Percentiles rank a stretch among this genome's conserved stretches.
Evolutionary conservation across 176 grass and related monocot species (phyloP).

Genomic region (Alopecurus myosuroides): DNA sequence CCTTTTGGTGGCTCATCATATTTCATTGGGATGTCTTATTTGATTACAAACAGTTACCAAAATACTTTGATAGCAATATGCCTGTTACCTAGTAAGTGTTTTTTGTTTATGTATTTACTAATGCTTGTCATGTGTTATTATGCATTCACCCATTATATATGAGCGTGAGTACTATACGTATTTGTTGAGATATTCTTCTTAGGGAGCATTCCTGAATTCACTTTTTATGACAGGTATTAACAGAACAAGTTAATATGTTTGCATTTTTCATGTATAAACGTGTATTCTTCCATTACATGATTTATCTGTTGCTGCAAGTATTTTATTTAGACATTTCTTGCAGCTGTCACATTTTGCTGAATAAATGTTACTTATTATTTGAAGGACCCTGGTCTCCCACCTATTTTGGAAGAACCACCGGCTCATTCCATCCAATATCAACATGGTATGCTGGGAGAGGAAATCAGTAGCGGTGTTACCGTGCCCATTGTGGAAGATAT

Average conservation of each 20-base stretch:
- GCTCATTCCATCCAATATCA: slow-evolving; percentile 14
- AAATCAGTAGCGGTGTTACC: slow-evolving; percentile 9
- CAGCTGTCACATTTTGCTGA: slow-evolving; percentile 13
- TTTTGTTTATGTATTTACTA: background rate
- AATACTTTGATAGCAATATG: background rate
- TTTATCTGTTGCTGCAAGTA: background rate
- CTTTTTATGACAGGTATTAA: background rate
- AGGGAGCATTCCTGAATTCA: background rate
- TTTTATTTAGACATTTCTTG: background rate
- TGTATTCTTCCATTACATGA: background rate
- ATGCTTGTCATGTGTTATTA: background rate
- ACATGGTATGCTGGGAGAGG: slow-evolving; percentile 25
- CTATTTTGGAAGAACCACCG: slow-evolving; percentile 44
- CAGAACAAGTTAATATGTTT: background rate
- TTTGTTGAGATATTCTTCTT: background rate
- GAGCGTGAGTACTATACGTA: background rate
- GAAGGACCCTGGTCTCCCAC: slow-evolving; percentile 46
- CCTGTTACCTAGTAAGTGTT: background rate
- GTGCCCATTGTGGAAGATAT: slow-evolving; percentile 30
- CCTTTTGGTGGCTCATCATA: background rate
- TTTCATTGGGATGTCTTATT: background rate
- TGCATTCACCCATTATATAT: background rate
- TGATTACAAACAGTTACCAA: background rate
- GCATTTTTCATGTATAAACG: background rate
- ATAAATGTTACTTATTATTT: slow-evolving; percentile 23